phyloP scores from a whole-genome alignment of 306 rosid genomes.

The Macrotyloma uniflorum region DNA sequence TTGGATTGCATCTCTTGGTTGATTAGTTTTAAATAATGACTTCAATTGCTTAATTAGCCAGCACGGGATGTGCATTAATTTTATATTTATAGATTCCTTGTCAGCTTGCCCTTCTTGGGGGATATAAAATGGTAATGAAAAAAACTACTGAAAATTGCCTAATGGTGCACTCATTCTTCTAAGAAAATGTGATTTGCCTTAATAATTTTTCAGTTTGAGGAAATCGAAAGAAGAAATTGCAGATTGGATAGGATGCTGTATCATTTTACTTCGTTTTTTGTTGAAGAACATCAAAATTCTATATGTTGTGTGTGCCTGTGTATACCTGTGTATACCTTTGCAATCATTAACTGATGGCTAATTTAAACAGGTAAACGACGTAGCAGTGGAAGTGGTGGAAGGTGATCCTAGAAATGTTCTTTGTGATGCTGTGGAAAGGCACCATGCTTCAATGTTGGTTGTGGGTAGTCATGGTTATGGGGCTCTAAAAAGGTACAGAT shows the following conservation, averaged over 20 bases:
- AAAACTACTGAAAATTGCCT: neutral
- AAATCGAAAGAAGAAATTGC: neutral
- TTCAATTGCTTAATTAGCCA: too few relatives aligned
- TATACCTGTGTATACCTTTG: neutral
- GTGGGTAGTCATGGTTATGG: slow-evolving; percentile 89
- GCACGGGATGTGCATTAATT: too few relatives aligned
- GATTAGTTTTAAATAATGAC: neutral
- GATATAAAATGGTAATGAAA: neutral
- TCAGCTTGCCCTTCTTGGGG: neutral
- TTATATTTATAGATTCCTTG: neutral
- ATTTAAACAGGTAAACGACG: slow-evolving; percentile 46
- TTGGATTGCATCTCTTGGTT: neutral
- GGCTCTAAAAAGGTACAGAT: slow-evolving; percentile 68
- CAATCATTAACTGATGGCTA: slow-evolving; percentile 12
- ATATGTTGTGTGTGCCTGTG: neutral
- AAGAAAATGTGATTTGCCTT: neutral
- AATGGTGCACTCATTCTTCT: slow-evolving; percentile 1
- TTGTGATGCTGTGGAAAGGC: slow-evolving; percentile 70
- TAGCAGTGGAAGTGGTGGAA: slow-evolving; percentile 56
- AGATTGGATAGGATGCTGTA: neutral
- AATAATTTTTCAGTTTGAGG: neutral
- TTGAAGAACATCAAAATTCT: neutral
- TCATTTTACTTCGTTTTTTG: slow-evolving; percentile 1
- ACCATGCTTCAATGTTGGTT: slow-evolving; percentile 73
- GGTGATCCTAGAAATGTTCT: slow-evolving; percentile 84